phyloP scores from a whole-genome alignment of 352 stramenopile species.

The Globisporangium heterothallicum region DNA sequence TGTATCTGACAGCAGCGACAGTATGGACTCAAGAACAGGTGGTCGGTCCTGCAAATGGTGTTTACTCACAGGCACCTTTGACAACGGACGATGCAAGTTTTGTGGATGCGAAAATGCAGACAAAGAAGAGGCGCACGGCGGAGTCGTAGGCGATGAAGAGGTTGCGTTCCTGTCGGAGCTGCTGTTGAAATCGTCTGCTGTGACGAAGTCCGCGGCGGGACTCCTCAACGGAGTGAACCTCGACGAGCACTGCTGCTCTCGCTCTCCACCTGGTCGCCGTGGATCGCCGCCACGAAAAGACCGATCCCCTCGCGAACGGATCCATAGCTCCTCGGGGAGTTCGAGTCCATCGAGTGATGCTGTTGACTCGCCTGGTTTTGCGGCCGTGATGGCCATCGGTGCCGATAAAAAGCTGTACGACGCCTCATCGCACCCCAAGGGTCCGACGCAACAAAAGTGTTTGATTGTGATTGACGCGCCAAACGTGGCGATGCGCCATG shows the following conservation, averaged over 20 bases:
- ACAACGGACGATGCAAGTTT: slow-evolving; percentile 27
- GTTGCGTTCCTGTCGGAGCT: neutral
- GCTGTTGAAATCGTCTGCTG: neutral
- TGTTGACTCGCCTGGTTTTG: slow-evolving; percentile 21
- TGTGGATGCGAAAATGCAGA: slow-evolving; percentile 31
- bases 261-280: neutral
- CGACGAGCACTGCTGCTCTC: neutral
- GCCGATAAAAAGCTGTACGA: slow-evolving; percentile 20
- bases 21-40: neutral
- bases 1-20: neutral
- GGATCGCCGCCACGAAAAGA: neutral
- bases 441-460: slow-evolving; percentile 21
- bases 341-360: slow-evolving; percentile 2
- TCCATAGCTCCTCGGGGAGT: neutral
- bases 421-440: slow-evolving; percentile 17
- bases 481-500: slow-evolving; percentile 82
- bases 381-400: slow-evolving; percentile 39
- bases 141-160: slow-evolving; percentile 3
- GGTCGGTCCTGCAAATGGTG: slow-evolving; percentile 13
- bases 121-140: neutral
- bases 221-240: neutral
- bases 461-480: slow-evolving; percentile 64
- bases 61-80: slow-evolving; percentile 32
- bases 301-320: neutral
- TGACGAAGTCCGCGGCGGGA: neutral